Percentiles rank a stretch among this genome's conserved stretches.
These are phyloP conservation scores for Asparagopsis taxiformis DNA, from an alignment of 31 red algal species.

Conservation along the genomic window DNA sequence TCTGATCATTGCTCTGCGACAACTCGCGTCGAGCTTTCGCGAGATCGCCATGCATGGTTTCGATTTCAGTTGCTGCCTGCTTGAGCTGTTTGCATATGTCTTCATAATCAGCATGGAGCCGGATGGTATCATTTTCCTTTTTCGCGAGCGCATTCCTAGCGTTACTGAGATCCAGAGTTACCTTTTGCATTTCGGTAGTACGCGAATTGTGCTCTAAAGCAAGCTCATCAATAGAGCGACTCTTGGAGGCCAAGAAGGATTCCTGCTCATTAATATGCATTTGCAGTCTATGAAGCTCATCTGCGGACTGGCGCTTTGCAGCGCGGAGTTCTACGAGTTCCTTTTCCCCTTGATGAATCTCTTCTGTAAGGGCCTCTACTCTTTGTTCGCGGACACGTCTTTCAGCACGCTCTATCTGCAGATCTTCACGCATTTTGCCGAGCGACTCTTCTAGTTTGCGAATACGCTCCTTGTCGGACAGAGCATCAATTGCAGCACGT, in stretches of 20 bases:
- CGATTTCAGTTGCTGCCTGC: constrained; percentile 16
- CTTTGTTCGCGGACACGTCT: constrained; percentile 6
- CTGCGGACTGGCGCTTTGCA: constrained; percentile 31
- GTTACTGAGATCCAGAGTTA: constrained; percentile 56
- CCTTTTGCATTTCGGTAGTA: constrained; percentile 17
- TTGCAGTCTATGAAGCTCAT: constrained; percentile 47
- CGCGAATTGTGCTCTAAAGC: constrained; percentile 27
- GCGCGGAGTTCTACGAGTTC: constrained; percentile 38
- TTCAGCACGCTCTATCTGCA: constrained; percentile 23
- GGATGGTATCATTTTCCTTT: constrained; percentile 56
- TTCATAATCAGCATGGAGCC: constrained; percentile 37
- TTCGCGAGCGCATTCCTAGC: constrained; percentile 61
- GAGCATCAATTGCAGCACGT: constrained; percentile 64
- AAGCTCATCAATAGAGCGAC: constrained; percentile 36
- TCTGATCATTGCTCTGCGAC: constrained; percentile 10
- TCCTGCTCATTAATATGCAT: constrained; percentile 59
- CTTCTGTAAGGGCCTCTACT: constrained; percentile 17
- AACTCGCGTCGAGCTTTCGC: constrained; percentile 10
- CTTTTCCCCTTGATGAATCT: constrained; percentile 15
- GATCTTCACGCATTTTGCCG: constrained; percentile 16
- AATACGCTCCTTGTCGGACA: constrained; percentile 58
- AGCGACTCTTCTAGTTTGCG: constrained; percentile 52
- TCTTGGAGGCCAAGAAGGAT: constrained; percentile 26
- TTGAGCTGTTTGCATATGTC: constrained; percentile 39
- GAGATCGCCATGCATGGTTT: constrained; percentile 33